phyloP scores from a whole-genome alignment of 2,329 filamentous ascomycete species.

The Cadophora gregata region DNA sequence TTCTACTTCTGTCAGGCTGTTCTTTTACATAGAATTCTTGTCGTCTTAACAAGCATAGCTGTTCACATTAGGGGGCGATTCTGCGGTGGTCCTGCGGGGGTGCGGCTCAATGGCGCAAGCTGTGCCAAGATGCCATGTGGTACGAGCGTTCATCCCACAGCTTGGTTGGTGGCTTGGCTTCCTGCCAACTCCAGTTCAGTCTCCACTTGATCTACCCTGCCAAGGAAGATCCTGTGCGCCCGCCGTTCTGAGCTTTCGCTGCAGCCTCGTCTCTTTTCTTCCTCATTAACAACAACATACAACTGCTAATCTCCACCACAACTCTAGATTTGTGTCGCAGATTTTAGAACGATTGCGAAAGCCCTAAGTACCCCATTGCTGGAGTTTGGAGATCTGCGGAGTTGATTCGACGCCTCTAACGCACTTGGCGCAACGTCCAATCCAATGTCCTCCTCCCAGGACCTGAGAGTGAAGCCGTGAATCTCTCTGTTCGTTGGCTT shows the following conservation, averaged over 20 bases:
- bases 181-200: neutral
- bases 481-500: neutral
- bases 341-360: too few relatives aligned
- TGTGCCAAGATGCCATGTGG: neutral
- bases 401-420: too few relatives aligned
- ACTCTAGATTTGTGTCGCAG: too few relatives aligned
- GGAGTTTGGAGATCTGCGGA: too few relatives aligned
- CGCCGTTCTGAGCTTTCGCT: too few relatives aligned
- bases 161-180: too few relatives aligned
- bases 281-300: neutral
- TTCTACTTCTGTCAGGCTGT: conserved; percentile 12
- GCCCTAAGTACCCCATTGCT: too few relatives aligned
- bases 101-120: conserved; percentile 1
- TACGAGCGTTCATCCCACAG: too few relatives aligned
- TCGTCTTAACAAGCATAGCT: conserved; percentile 1
- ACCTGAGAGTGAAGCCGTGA: neutral
- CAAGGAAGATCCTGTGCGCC: too few relatives aligned
- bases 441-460: neutral
- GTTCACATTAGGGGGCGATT: conserved; percentile 10
- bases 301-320: neutral
- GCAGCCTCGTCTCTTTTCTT: neutral
- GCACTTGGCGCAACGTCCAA: neutral
- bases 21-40: conserved; percentile 2
- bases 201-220: too few relatives aligned
- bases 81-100: conserved; percentile 2